phyloP scores from a whole-genome alignment of 805 yeast species.

The Myxozyma udenii region DNA sequence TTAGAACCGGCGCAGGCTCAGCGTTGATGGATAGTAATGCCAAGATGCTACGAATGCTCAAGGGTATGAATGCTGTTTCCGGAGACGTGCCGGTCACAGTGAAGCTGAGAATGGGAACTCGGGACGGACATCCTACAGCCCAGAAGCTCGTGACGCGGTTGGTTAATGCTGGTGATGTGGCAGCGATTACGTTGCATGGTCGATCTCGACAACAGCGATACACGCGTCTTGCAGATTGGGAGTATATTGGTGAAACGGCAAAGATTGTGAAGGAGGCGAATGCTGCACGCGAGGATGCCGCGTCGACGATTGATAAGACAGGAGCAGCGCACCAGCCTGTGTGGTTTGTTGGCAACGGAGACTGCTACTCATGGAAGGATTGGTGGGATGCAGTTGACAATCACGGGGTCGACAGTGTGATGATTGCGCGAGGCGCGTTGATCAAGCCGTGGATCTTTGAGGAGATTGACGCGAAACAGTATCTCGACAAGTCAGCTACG shows the following conservation, averaged over 20 bases:
- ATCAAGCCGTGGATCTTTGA: slow-evolving; percentile 99
- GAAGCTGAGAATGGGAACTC: slow-evolving; percentile 88
- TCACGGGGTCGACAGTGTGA: slow-evolving; percentile 80
- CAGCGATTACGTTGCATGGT: slow-evolving; percentile 92
- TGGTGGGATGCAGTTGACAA: slow-evolving; percentile 71
- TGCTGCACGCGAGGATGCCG: slow-evolving; percentile 51
- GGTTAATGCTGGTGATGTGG: slow-evolving; percentile 74
- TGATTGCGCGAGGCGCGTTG: slow-evolving; percentile 97
- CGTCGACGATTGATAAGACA: slow-evolving; percentile 9
- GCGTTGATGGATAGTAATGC: slow-evolving; percentile 90
- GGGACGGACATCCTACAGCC: slow-evolving; percentile 86
- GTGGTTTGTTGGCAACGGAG: slow-evolving; percentile 93
- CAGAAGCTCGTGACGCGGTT: slow-evolving; percentile 66
- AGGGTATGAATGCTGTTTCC: slow-evolving; percentile 83
- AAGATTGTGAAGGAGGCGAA: slow-evolving; percentile 35
- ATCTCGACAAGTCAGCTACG: slow-evolving; percentile 82
- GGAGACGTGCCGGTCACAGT: slow-evolving; percentile 91
- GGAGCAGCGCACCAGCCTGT: slow-evolving; percentile 59
- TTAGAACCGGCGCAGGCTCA: slow-evolving; percentile 91
- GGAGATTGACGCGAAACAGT: slow-evolving; percentile 85
- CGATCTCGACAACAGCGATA: slow-evolving; percentile 95
- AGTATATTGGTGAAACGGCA: slow-evolving; percentile 74
- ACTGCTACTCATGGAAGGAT: slow-evolving; percentile 79
- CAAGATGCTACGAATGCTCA: slow-evolving; percentile 68
- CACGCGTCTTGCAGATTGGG: slow-evolving; percentile 90